Conservation (phyloP, 2,329 filamentous ascomycete species). For the Venturia oleaginea region DNA sequence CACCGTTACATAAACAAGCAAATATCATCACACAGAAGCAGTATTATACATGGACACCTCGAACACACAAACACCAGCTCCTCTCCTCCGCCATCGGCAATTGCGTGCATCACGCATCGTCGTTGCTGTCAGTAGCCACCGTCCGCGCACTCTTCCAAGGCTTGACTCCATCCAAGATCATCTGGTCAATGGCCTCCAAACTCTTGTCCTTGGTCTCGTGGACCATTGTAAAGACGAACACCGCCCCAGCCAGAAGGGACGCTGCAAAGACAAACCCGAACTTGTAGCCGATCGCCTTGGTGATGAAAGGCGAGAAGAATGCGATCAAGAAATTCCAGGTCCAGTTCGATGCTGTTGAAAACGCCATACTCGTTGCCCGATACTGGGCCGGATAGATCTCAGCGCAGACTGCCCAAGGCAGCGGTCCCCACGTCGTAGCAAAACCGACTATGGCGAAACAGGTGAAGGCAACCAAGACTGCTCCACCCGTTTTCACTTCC, state of each 20-base stretch:
- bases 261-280: conserved; percentile 71
- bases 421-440: conserved; percentile 61
- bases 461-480: conserved; percentile 57
- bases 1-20: not conserved
- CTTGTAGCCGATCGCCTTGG: conserved; percentile 57
- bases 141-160: conserved; percentile 47
- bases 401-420: conserved; percentile 60
- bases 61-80: no score
- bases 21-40: not conserved
- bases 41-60: not conserved
- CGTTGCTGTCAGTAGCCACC: not conserved
- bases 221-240: conserved; percentile 68
- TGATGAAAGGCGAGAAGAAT: conserved; percentile 77
- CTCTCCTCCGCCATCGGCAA: no score
- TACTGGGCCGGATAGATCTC: conserved; percentile 55
- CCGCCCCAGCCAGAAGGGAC: conserved; percentile 55
- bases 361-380: conserved; percentile 35
- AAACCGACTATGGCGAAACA: conserved; percentile 59
- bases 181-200: conserved; percentile 70
- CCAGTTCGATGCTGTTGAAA: conserved; percentile 38
- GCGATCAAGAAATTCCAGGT: conserved; percentile 35
- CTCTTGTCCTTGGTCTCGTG: conserved; percentile 64
- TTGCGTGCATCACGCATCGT: not conserved
- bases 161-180: conserved; percentile 58
- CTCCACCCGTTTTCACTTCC: conserved; percentile 33